phyloP scores from a whole-genome alignment of 257 asterid genomes.

The Knoxia roxburghii region DNA sequence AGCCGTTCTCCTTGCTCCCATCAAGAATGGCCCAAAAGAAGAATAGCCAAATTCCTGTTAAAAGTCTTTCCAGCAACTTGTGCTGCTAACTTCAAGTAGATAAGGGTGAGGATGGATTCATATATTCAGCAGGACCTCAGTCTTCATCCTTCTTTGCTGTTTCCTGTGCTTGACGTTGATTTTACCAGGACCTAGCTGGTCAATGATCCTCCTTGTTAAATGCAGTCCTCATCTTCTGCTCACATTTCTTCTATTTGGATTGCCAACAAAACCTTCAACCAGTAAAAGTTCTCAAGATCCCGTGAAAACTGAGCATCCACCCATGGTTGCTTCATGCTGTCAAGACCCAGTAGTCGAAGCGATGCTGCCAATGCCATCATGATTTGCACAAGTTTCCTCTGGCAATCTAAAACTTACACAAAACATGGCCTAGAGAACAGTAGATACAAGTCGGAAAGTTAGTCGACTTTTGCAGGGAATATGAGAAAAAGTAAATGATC shows the following conservation, averaged over 20 bases:
- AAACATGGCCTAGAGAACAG: conserved; percentile 70
- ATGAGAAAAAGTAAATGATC: neutral
- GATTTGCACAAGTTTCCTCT: conserved; percentile 57
- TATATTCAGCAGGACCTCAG: neutral
- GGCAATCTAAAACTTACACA: conserved; percentile 91
- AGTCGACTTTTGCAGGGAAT: neutral
- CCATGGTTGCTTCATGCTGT: neutral
- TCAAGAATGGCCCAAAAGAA: neutral
- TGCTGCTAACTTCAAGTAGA: too few relatives aligned
- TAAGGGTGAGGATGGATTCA: neutral
- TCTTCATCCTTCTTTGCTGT: neutral
- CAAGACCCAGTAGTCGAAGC: neutral
- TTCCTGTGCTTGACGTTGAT: neutral
- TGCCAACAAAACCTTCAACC: conserved; percentile 2
- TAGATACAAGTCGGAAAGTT: neutral
- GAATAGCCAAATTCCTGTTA: neutral
- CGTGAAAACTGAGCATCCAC: neutral
- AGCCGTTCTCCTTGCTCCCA: neutral
- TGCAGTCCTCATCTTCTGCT: conserved; percentile 1
- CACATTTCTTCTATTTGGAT: neutral
- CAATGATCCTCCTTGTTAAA: neutral
- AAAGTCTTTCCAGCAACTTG: neutral
- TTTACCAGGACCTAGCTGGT: neutral
- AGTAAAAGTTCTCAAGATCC: neutral
- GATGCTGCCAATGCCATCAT: conserved; percentile 17